Base-by-base conservation (phyloP, 345 rosid species). In the Rhodomyrtus tomentosa region DNA sequence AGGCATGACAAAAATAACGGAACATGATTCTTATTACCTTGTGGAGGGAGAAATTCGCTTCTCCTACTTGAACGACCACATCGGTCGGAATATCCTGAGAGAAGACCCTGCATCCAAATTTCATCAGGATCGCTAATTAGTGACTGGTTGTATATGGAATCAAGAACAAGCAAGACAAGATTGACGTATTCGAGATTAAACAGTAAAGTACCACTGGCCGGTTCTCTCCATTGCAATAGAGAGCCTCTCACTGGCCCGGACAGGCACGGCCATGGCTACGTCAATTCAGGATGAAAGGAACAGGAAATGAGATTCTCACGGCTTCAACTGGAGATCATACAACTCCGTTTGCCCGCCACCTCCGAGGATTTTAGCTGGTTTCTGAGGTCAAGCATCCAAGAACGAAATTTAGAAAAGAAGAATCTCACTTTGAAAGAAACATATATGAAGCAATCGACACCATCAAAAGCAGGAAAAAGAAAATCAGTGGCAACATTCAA, bases 51-150 rank as follows among this genome's bases (percentile, higher is more conserved):
- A 96, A 94, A 55, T 85, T 93, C 55, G 96, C 95, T 90, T 92
- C 98, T 16, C 98, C 95, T 62, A 95, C 98, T 85, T 48, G 93
- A 58, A 95, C 93, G 5, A 92, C 86, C 80, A 96, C 92, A 86
- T 97, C 99, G 9, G 92, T 88, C 0, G 99, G 98, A 51, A 95
- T 92, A 18, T 94, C 98, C 86, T 94, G 98, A 79, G 98, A 93
- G 87, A 94, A 94, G 74, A 95, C 95, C 99, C 99, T 96, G 91
- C 81, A 84, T 27, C 45, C 40, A 84, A 51, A 42, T 25, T 25
- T 32, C 58, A 42, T 16, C 18, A 15, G 15, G 21, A 83, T 62
- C 53, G 27, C 13, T 49, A 36, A 9, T 20, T 25, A 8, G 20
- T 24, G 62, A 68, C n/a, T 40, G 51, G 50, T 22, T 36, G 40